phyloP scores from a whole-genome alignment of 441 rosid genomes.

The Pelargonium myrrhifolium region DNA sequence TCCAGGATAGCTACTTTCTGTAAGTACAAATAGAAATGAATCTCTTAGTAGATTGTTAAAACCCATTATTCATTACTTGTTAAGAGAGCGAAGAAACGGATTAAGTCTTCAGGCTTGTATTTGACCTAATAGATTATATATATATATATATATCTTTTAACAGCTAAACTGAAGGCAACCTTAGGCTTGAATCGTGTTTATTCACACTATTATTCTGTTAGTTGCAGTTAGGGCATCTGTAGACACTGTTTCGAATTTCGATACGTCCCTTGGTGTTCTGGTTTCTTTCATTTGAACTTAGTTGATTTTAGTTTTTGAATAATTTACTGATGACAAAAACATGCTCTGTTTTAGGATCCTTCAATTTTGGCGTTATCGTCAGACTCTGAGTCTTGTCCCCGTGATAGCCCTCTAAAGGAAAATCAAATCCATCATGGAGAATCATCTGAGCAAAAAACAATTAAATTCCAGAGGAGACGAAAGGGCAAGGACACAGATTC shows the following conservation, averaged over 20 bases:
- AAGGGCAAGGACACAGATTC: slow-evolving; percentile 30
- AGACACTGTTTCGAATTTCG: background rate
- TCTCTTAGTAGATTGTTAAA: background rate
- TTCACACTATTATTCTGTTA: background rate
- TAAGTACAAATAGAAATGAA: background rate
- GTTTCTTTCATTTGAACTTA: background rate
- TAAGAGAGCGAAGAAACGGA: background rate
- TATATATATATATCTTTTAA: background rate
- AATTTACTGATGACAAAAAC: slow-evolving; percentile 18
- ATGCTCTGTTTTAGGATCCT: slow-evolving; percentile 33
- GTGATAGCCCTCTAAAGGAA: slow-evolving; percentile 21
- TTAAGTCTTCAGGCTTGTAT: slow-evolving; percentile 1
- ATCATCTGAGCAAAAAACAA: slow-evolving; percentile 19
- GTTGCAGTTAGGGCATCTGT: background rate
- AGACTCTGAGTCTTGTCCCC: slow-evolving; percentile 60
- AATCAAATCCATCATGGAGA: slow-evolving; percentile 13
- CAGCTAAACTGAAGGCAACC: background rate
- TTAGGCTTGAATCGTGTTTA: background rate
- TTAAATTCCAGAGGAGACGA: slow-evolving; percentile 23
- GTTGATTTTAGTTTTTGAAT: slow-evolving; percentile 5
- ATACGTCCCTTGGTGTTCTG: background rate
- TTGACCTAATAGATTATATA: background rate
- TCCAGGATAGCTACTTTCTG: background rate
- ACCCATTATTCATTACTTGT: background rate
- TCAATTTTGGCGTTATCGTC: slow-evolving; percentile 49